Conservation (phyloP, 306 rosid genomes). For the Rubus idaeus region DNA sequence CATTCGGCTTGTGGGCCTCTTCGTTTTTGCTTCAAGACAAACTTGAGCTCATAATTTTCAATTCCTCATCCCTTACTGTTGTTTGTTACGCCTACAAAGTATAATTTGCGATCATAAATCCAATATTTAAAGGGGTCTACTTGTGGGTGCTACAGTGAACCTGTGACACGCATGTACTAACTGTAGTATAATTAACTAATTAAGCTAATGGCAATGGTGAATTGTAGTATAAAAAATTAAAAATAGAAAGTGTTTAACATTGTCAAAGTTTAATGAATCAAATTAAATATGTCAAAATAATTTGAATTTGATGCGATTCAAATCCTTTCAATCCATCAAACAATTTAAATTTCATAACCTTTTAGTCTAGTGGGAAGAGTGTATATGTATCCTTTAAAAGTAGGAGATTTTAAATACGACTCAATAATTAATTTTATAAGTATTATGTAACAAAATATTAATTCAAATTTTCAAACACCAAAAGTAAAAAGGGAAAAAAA, state of each 20-base stretch:
- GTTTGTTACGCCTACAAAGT: constrained; percentile 2
- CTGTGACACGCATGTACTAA: neutral
- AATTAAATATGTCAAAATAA: neutral
- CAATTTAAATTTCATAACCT: too few relatives aligned
- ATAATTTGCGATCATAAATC: neutral
- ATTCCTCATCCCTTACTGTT: neutral
- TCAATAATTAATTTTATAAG: too few relatives aligned
- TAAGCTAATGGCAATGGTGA: neutral
- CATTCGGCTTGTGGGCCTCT: constrained; percentile 12
- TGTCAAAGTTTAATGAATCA: neutral
- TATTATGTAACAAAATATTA: too few relatives aligned
- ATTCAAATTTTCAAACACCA: too few relatives aligned
- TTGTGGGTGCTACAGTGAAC: neutral
- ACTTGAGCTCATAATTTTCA: neutral
- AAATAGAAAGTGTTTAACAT: neutral
- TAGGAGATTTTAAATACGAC: too few relatives aligned
- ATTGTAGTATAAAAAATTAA: neutral
- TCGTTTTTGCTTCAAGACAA: constrained; percentile 1
- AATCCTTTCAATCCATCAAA: too few relatives aligned
- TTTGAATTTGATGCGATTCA: too few relatives aligned
- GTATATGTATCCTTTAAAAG: too few relatives aligned
- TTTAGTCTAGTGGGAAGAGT: too few relatives aligned
- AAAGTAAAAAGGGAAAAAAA: too few relatives aligned
- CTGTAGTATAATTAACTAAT: neutral
- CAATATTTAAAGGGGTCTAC: neutral